A percentile compares a stretch with the other conserved stretches of the same genome.
Conservation (phyloP, 129 eudicot genomes). For the Chrysanthemum seticuspe region DNA sequence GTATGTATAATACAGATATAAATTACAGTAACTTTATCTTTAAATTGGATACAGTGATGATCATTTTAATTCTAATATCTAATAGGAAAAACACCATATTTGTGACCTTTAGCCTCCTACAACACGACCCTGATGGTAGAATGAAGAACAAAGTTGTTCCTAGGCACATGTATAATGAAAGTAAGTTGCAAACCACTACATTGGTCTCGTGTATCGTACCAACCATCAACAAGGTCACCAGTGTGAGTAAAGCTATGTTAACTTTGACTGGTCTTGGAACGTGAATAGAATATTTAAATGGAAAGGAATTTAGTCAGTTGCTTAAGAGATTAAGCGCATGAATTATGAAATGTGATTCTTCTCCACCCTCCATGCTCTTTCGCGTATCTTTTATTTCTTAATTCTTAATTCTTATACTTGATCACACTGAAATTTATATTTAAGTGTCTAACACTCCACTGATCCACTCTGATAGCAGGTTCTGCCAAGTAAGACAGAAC, state of each 20-base stretch:
- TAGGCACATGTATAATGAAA: slow-evolving; percentile 21
- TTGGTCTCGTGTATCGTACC: slow-evolving; percentile 3
- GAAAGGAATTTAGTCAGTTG: neutral
- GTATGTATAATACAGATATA: no score
- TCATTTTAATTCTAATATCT: no score
- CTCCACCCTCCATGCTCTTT: slow-evolving; percentile 2
- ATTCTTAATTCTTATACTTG: neutral
- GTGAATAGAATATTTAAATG: neutral
- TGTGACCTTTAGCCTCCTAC: slow-evolving; percentile 32
- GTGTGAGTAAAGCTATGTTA: neutral
- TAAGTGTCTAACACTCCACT: neutral
- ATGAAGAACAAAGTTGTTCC: slow-evolving; percentile 32
- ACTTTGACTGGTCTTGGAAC: neutral
- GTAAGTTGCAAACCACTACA: slow-evolving; percentile 24
- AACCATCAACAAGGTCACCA: slow-evolving; percentile 15
- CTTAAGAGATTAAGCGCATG: slow-evolving; percentile 10
- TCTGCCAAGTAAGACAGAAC: slow-evolving; percentile 4
- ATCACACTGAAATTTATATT: slow-evolving; percentile 4
- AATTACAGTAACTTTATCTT: no score
- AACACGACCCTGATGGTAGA: slow-evolving; percentile 33
- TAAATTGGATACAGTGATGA: no score
- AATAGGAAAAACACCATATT: no score
- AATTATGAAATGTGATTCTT: neutral
- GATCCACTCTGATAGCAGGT: neutral
- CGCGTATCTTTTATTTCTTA: neutral